phyloP scores from a whole-genome alignment of 257 asterid species.

The Solanum gandarillasii region DNA sequence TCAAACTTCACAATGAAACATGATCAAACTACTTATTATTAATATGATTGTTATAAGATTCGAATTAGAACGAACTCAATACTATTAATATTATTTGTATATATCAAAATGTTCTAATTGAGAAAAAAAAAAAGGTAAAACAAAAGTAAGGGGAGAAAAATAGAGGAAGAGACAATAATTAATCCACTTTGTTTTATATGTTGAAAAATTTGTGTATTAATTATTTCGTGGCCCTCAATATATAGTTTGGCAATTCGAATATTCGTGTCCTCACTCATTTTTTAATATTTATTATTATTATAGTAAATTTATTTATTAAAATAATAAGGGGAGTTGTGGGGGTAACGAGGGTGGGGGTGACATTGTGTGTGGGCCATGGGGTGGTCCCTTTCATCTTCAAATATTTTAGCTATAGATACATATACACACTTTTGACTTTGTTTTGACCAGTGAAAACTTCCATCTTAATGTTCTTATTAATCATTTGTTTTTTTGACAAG shows the following conservation, averaged over 20 bases:
- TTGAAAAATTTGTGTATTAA: constrained; percentile 1
- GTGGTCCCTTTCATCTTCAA: not conserved
- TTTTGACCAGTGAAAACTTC: constrained; percentile 13
- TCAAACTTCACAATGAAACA: not conserved
- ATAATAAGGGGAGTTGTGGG: no score
- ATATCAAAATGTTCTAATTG: not conserved
- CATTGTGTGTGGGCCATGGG: not conserved
- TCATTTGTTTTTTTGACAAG: not conserved
- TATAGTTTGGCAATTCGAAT: constrained; percentile 19
- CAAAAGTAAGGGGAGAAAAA: not conserved
- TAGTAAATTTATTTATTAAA: not conserved
- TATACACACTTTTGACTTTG: not conserved
- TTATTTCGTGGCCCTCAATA: not conserved
- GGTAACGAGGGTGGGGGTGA: not conserved
- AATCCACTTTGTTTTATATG: constrained; percentile 3
- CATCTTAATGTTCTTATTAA: not conserved
- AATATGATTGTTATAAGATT: not conserved
- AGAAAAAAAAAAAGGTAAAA: not conserved
- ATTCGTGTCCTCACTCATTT: constrained; percentile 4
- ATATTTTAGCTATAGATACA: not conserved
- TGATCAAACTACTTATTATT: not conserved
- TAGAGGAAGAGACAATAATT: not conserved
- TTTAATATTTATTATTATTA: not conserved
- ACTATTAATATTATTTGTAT: not conserved
- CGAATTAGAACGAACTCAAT: not conserved